Conservation (phyloP, 2,329 filamentous ascomycete genomes). For the Aureobasidium subglaciale region DNA sequence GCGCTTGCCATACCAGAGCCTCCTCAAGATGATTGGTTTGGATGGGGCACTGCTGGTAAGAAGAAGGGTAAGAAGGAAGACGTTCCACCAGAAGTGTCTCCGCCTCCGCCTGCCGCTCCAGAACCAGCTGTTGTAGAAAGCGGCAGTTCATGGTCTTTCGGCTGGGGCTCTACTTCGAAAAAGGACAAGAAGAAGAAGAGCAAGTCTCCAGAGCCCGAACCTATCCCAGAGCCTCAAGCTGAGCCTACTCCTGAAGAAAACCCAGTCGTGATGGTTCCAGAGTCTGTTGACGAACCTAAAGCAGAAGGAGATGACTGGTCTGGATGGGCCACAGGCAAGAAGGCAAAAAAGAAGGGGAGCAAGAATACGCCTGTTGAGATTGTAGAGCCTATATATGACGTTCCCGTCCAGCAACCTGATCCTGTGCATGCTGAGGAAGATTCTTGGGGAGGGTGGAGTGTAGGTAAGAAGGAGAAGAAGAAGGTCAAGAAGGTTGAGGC, state of each 20-base stretch:
- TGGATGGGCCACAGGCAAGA: conserved; percentile 34
- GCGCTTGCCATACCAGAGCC: conserved; percentile 19
- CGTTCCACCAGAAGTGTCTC: conserved; percentile 19
- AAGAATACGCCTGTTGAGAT: conserved; percentile 37
- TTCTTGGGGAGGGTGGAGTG: conserved; percentile 25
- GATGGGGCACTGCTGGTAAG: conserved; percentile 24
- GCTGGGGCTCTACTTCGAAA: conserved; percentile 49
- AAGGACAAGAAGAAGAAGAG: conserved; percentile 42
- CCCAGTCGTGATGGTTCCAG: conserved; percentile 35
- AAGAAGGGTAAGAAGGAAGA: conserved; percentile 27
- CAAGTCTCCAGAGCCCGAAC: conserved; percentile 21
- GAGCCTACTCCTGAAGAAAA: conserved; percentile 20
- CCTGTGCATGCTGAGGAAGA: conserved; percentile 30
- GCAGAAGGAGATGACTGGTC: conserved; percentile 48
- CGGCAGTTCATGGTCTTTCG: conserved; percentile 48
- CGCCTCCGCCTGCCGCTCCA: conserved; percentile 20
- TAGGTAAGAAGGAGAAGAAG: conserved; percentile 49
- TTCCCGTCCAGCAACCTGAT: conserved; percentile 12
- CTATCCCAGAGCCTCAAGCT: conserved; percentile 20
- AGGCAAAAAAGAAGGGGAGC: conserved; percentile 50
- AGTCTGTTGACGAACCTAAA: conserved; percentile 44
- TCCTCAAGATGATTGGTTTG: conserved; percentile 23
- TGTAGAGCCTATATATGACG: conserved; percentile 33
- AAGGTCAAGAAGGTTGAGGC: conserved; percentile 47
- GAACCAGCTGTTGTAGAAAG: conserved; percentile 25